Evolutionary conservation across 2,329 filamentous ascomycete species (phyloP), one percentile per base, ranked within the genome.

Genomic region (Curvularia sp.): DNA sequence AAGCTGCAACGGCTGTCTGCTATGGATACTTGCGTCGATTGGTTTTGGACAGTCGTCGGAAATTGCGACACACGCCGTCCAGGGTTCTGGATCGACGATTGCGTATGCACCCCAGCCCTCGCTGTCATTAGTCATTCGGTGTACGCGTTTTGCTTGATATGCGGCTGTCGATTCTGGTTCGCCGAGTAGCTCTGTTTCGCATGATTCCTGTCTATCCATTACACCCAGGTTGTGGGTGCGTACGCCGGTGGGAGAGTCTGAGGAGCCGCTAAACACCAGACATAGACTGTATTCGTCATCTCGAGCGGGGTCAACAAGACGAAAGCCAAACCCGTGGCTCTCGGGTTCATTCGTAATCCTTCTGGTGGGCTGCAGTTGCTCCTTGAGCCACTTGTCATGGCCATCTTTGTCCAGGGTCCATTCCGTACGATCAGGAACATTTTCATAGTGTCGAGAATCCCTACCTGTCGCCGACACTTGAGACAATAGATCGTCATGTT

Each of bases 11-110:
- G 62, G 58, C 51, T 50, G 59, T 66, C 52, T 58, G 55, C 60
- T 58, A 24, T 28, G 42, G 38, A 62, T 44, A 20, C 46, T 54
- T 41, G 57, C 53, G 18, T 57, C 53, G 20, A 63, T 65, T 50
- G 63, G 60, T 53, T 63, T 66, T 61, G 73, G 72, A 49, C 59
- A 65, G 42, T 55, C 50, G 31, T 63, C 64, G 35, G 55, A 53
- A 52, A 67, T 64, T 52, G 57, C 63, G 30, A 75, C 46, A 55
- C 71, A 70, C 31, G 55, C 53, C 56, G 50, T 69, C 75, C 72
- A 75, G 26, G 61, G 60, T 42, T 65, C 60, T 42, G 70, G 67
- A 67, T 74, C 70, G 65, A 67, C 61, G 64, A 66, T 72, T 43
- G 61, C 35, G 31, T 24, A 42, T 50, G 38, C 44, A 52, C 53